A percentile compares a stretch with the other conserved stretches of the same genome.
These are phyloP conservation scores for Verruconis gallopava DNA, from an alignment of 2,329 filamentous ascomycete species.

Conservation along the genomic window DNA sequence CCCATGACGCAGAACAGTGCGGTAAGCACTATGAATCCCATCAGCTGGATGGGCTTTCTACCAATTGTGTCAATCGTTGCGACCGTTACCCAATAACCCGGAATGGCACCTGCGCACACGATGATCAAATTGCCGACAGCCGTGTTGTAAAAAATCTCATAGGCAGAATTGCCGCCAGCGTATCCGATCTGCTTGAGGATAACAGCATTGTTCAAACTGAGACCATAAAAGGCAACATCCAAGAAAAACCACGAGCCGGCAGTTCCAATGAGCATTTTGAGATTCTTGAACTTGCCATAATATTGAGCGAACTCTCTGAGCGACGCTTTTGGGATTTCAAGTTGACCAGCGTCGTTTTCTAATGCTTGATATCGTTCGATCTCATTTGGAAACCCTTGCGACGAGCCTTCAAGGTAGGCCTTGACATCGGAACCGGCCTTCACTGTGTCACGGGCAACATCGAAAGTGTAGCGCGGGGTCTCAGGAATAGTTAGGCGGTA, in stretches of 20 bases:
- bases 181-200: conserved; percentile 63
- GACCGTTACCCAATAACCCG: conserved; percentile 72
- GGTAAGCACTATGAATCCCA: conserved; percentile 35
- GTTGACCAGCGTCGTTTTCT: conserved; percentile 17
- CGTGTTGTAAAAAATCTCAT: conserved; percentile 58
- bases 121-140: conserved; percentile 69
- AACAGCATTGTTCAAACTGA: conserved; percentile 63
- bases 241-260: conserved; percentile 77
- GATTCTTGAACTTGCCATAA: conserved; percentile 59
- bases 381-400: conserved; percentile 8
- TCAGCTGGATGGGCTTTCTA: conserved; percentile 63
- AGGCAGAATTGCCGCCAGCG: conserved; percentile 48
- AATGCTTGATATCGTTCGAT: conserved; percentile 7
- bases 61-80: conserved; percentile 60
- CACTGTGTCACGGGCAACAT: conserved; percentile 56
- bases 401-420: conserved; percentile 5
- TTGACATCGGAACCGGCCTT: conserved; percentile 9
- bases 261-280: conserved; percentile 61
- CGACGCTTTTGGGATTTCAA: conserved; percentile 20
- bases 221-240: conserved; percentile 44
- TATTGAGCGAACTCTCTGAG: conserved; percentile 54
- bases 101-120: conserved; percentile 65
- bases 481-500: conserved; percentile 80
- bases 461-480: conserved; percentile 79
- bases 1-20: conserved; percentile 37